Evolutionary conservation across 2,329 filamentous ascomycete genomes (phyloP), one percentile per base, ranked within the genome.

Genomic region (Stemphylium vesicarium): DNA sequence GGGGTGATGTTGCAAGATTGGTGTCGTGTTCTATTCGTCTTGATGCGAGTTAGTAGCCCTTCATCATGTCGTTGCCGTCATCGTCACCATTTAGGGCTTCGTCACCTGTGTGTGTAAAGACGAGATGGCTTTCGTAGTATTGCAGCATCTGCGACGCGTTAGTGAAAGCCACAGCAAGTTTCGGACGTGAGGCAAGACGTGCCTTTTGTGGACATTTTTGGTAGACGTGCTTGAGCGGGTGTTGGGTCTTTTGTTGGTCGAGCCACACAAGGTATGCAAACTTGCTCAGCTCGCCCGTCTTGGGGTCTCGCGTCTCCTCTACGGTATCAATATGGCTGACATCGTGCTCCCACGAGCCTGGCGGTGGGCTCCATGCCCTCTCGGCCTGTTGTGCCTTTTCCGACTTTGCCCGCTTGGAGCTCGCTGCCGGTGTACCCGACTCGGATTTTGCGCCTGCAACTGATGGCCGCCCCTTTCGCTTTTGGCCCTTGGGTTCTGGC

Each of bases 131-230:
- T 61, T 82, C 80, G 63, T 82, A 83, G 62, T 82, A 83, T 37
- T 68, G 69, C 2, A 83, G 73, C 80, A 75, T 75, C 68, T 72
- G 33, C 11, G 5, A 3, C 2, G 13, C 2, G 35, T 68, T 20
- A 66, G 57, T 26, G 9, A 24, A 2, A 7, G 4, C 13, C 16
- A 11, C 5, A 15, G 7, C 10, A 8, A 18, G 22, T 13, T 7
- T 3, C 4, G 1, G 9, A 5, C 8, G 4, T 11, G 26, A 11
- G 26, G 9, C 24, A 2, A 4, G 13, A 50, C 47, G 7, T 39
- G 81, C 88, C 82, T 88, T 90, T 69, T 94, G 90, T 0, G 91
- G 91, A 63, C 89, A 92, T 64, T 91, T 88, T 66, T 86, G 83
- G 66, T 93, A 90, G 7, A 92, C 82, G 12, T 87, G 81, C 16